phyloP scores from a whole-genome alignment of 257 asterid genomes.

The Dorcoceras hygrometricum region DNA sequence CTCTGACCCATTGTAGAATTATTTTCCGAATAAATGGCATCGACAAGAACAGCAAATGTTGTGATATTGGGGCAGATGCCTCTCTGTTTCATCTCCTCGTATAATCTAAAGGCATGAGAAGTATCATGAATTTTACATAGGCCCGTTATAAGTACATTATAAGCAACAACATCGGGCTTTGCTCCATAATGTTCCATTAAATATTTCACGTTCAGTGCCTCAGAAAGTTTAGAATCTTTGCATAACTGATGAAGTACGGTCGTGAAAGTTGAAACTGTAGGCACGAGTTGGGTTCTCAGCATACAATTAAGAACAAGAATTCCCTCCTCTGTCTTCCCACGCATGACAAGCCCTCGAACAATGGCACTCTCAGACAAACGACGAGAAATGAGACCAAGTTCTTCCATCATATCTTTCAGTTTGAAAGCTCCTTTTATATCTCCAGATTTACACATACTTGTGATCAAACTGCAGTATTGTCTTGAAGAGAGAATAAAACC shows the following conservation, averaged over 20 bases:
- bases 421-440: conserved; percentile 55
- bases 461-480: conserved; percentile 63
- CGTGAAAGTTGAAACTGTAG: conserved; percentile 75
- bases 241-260: conserved; percentile 69
- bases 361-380: conserved; percentile 63
- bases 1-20: conserved; percentile 43
- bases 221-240: conserved; percentile 44
- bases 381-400: conserved; percentile 41
- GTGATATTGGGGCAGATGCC: conserved; percentile 54
- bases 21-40: conserved; percentile 41
- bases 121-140: conserved; percentile 45
- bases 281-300: conserved; percentile 52
- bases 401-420: conserved; percentile 58
- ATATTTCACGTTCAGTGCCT: conserved; percentile 52
- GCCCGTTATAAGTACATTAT: conserved; percentile 72
- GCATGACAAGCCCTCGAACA: conserved; percentile 71
- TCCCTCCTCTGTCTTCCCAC: conserved; percentile 71
- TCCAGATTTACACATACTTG: conserved; percentile 71
- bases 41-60: conserved; percentile 53
- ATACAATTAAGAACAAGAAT: conserved; percentile 50
- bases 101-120: conserved; percentile 48
- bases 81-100: conserved; percentile 77
- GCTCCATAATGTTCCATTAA: conserved; percentile 69
- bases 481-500: conserved; percentile 55
- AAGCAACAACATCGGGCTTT: conserved; percentile 66